Percentiles rank a stretch among this genome's conserved stretches.
Conservation (phyloP, 352 stramenopile genomes). For the Blastocystis sp. region DNA sequence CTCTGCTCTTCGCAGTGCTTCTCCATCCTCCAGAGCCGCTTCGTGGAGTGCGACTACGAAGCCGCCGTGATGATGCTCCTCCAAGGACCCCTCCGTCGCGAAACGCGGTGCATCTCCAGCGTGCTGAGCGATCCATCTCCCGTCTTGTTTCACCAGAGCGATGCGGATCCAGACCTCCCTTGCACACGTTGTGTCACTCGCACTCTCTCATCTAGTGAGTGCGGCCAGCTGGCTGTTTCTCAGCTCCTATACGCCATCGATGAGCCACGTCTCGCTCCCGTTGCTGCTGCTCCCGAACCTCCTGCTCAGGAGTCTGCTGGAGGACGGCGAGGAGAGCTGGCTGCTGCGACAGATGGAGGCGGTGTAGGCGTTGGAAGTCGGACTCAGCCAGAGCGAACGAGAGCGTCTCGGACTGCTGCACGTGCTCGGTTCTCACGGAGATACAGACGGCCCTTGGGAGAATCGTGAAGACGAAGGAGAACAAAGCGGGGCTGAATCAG, state of each 20-base stretch:
- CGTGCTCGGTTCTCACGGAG: not conserved
- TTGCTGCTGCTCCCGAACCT: not conserved
- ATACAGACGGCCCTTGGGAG: not conserved
- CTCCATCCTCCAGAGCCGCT: not conserved
- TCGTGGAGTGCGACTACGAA: not conserved
- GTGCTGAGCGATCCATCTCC: not conserved
- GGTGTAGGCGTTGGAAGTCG: not conserved
- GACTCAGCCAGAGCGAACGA: not conserved
- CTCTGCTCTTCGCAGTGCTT: not conserved
- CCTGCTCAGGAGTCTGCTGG: not conserved
- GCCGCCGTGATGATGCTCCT: not conserved
- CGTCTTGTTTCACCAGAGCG: not conserved
- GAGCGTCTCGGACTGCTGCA: not conserved
- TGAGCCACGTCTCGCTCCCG: not conserved
- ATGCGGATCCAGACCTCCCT: not conserved
- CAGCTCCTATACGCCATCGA: not conserved
- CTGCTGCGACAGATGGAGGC: not conserved
- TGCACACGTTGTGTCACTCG: not conserved
- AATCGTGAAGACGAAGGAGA: slow-evolving; percentile 21
- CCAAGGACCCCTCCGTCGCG: not conserved
- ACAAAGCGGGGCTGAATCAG: not conserved
- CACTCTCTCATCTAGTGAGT: not conserved
- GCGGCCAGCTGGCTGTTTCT: not conserved
- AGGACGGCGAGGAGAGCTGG: not conserved
- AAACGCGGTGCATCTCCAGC: not conserved